These are phyloP conservation scores for Luffa acutangula DNA, from an alignment of 306 rosid species.

Conservation along the genomic window DNA sequence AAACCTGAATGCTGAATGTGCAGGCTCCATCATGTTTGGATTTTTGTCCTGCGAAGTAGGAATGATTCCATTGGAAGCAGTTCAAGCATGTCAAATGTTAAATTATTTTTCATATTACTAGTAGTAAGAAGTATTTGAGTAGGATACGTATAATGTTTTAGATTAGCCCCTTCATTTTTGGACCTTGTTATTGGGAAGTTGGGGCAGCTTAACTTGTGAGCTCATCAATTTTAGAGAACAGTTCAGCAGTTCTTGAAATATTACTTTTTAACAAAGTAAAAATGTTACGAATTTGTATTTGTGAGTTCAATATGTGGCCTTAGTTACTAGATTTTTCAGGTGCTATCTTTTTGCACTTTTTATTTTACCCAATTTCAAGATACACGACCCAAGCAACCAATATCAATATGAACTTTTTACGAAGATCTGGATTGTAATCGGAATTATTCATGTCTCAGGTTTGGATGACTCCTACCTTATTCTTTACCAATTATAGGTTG, in stretches of 20 bases:
- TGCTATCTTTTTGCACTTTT: not conserved
- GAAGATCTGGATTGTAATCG: not conserved
- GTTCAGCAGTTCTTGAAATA: not conserved
- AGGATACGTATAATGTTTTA: not conserved
- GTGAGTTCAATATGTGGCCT: not conserved
- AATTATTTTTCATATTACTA: not conserved
- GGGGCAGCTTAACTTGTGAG: not conserved
- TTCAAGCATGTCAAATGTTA: not conserved
- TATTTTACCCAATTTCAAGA: too few species aligned
- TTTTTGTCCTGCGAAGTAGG: not conserved
- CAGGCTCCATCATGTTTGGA: not conserved
- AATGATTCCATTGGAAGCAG: not conserved
- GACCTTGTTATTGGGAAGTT: not conserved
- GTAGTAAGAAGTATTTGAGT: not conserved
- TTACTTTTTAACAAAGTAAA: not conserved
- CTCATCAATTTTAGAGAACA: not conserved
- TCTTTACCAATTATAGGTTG: not conserved
- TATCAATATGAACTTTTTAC: not conserved
- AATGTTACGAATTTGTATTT: not conserved
- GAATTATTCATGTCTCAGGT: too few species aligned
- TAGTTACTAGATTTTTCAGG: not conserved
- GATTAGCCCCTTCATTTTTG: not conserved
- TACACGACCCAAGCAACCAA: too few species aligned
- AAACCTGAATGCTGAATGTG: not conserved
- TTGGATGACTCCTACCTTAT: too few species aligned